phyloP scores from a whole-genome alignment of 2,329 filamentous ascomycete genomes.

The Cryphonectria naterciae region DNA sequence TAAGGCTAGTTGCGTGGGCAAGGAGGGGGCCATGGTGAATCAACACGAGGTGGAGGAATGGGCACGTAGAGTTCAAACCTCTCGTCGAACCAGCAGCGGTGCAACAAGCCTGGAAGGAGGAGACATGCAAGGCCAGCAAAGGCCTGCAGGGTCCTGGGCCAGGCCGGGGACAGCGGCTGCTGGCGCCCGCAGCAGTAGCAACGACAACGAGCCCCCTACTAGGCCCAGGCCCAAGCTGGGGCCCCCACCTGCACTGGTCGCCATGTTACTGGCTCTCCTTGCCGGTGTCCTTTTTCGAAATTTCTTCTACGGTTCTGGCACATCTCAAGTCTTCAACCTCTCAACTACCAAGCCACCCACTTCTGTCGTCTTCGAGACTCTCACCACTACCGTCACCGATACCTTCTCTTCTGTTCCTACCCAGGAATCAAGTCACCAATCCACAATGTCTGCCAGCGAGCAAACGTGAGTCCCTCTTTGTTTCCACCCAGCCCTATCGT shows the following conservation, averaged over 20 bases:
- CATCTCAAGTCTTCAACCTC: constrained; percentile 50
- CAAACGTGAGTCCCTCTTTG: constrained; percentile 72
- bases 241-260: constrained; percentile 24
- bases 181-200: neutral
- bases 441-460: constrained; percentile 73
- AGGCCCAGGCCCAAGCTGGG: constrained; percentile 7
- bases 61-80: constrained; percentile 1
- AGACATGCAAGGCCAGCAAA: constrained; percentile 18
- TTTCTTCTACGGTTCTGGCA: constrained; percentile 37
- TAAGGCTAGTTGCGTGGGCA: neutral
- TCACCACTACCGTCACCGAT: constrained; percentile 35
- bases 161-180: constrained; percentile 5
- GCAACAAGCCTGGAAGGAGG: constrained; percentile 10
- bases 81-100: constrained; percentile 22
- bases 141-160: constrained; percentile 19
- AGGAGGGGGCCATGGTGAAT: neutral
- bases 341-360: constrained; percentile 41
- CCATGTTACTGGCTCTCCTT: constrained; percentile 24
- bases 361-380: constrained; percentile 29
- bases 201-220: neutral
- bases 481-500: neutral
- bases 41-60: neutral
- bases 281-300: constrained; percentile 29
- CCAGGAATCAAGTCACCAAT: constrained; percentile 37
- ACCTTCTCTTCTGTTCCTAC: constrained; percentile 34